Base-by-base conservation (phyloP, 352 stramenopile genomes). In the Globisporangium splendens region DNA sequence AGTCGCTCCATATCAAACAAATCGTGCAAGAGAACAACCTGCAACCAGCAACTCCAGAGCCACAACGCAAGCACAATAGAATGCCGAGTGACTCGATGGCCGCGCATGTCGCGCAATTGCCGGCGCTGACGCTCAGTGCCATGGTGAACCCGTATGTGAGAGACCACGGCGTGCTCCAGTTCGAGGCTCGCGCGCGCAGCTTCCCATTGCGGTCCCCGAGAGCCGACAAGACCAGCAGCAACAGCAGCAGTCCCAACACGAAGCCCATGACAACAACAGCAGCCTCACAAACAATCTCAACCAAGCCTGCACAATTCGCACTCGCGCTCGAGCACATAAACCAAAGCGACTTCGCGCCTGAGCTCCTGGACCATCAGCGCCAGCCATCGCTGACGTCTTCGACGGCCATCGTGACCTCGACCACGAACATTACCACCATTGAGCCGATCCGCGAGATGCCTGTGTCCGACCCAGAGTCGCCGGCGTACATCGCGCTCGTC, bases 401-500 rank as follows among this genome's bases (percentile, higher is more conserved):
- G 14, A 62, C 46, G 5, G 50, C 50, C 22, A 50, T 65, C 20
- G 47, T 44, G 15, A 65, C 48, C 33, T 50, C 58, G 7, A 55
- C 50, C 1, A 13, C 41, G 3, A 35, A 20, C 8, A n/a, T 12
- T 1, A 11, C 35, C 1, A 46, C 38, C 14, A 8, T 17, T 4
- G 58, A 64, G 1, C 42, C 58, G 50, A 59, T 64, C 35, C 50
- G 24, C 22, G 59, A 65, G 61, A 62, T 69, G 48, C 59, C 70
- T 0, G 41, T 77, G 21, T 58, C 74, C 0, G 64, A 80, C 41
- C 67, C 67, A 6, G 63, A 70, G 38, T 85, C 76, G 5, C 70
- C 74, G 0, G 70, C 76, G 15, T 74, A 62, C 33, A 69, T 71
- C 42, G 68, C 72, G 4, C 61, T 82, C 3, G 65, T 72, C 20